Base-by-base conservation (phyloP, 306 rosid species). In the Ochetophila trinervis region DNA sequence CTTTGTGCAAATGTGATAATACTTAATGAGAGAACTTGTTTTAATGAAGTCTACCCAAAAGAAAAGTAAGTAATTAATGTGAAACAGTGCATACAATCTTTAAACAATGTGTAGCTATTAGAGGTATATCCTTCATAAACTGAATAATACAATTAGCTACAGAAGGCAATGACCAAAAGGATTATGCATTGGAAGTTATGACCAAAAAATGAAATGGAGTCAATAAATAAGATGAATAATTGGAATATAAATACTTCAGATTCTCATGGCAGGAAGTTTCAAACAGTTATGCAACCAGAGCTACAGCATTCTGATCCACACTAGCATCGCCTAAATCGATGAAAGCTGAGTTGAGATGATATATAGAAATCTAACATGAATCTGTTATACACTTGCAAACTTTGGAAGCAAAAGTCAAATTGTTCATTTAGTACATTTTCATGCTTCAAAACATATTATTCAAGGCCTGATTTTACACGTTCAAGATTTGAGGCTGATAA, bases 401-500 rank as follows among this genome's bases (percentile, higher is more conserved):
- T 85, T 36, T 82, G 72, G 67, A 86, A 87, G 83, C 98, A 87
- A 48, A 87, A 74, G 60, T 49, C 74, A 37, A 96, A 90, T 48
- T 60, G 48, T 63, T 72, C 64, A 37, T 68, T 62, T 62, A 80
- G 76, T 60, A 59, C 76, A 60, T 84, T 84, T 78, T 84, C 89
- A 76, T 87, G 95, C 91, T 76, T 87, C 27, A 78, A 76, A 74
- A 80, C 88, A 63, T 88, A 93, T 69, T 83, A 88, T 76, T 80
- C 81, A 58, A 88, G 75, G 78, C 99, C 96, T 13, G 86, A 87
- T 76, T 74, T 83, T 69, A 93, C 75, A 76, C 63, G 76, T 68
- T 86, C 91, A 57, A 90, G 83, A 75, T 74, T 86, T 65, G 97
- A 78, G 48, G 87, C 80, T 54, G 81, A 36, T 19, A 71, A 47